Conservation (phyloP, 345 rosid genomes). For the Punica granatum region DNA sequence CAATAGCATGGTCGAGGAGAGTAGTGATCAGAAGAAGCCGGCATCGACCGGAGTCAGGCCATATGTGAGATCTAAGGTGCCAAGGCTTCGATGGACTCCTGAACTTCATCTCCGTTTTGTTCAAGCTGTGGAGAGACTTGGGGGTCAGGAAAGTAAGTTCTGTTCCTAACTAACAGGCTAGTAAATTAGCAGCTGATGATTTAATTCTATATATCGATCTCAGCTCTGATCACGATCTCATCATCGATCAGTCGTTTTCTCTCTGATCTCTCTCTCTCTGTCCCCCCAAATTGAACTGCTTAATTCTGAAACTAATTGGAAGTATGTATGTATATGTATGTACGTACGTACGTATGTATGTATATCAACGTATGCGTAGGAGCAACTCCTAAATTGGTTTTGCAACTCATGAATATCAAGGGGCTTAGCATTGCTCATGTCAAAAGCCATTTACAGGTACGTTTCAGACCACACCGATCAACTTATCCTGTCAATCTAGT, state of each 20-base stretch:
- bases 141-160: slow-evolving; percentile 45
- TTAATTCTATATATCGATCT: no score
- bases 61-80: slow-evolving; percentile 39
- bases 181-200: no score
- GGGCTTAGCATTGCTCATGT: slow-evolving; percentile 44
- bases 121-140: slow-evolving; percentile 44
- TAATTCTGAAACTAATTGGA: background rate
- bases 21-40: slow-evolving; percentile 17
- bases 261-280: background rate
- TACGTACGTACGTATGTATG: no score
- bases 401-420: slow-evolving; percentile 45
- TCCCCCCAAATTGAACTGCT: no score
- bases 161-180: no score
- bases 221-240: background rate
- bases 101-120: slow-evolving; percentile 42
- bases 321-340: no score
- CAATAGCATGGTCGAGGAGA: slow-evolving; percentile 28
- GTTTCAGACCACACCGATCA: background rate
- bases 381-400: slow-evolving; percentile 45
- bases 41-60: slow-evolving; percentile 17
- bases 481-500: background rate
- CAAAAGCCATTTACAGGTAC: slow-evolving; percentile 52
- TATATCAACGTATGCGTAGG: slow-evolving; percentile 18
- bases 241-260: background rate
- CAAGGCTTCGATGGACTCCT: slow-evolving; percentile 47